Evolutionary conservation across 2,329 filamentous ascomycete species (phyloP).

Genomic region (Talaromyces sp.): DNA sequence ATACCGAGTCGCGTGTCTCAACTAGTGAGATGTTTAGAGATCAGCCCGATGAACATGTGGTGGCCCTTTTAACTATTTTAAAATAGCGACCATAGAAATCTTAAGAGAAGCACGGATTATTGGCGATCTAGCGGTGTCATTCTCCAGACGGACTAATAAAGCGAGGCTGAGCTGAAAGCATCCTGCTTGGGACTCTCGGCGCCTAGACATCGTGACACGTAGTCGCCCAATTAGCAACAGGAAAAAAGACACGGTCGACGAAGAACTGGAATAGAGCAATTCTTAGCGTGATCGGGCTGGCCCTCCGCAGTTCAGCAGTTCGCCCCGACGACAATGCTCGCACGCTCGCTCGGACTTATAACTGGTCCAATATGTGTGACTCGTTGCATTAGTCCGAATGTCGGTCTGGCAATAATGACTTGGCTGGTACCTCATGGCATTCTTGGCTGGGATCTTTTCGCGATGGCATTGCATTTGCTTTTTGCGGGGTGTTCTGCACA

Average conservation of each 20-base stretch:
- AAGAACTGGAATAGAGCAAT: neutral
- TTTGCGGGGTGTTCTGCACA: neutral
- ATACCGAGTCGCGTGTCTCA: neutral
- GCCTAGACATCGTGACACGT: neutral
- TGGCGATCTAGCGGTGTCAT: neutral
- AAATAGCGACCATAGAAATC: neutral
- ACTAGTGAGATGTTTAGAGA: neutral
- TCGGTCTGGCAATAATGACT: neutral
- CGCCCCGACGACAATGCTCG: neutral
- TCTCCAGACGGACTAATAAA: neutral
- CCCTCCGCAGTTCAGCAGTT: neutral
- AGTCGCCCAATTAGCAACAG: neutral
- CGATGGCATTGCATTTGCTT: neutral
- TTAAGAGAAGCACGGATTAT: neutral
- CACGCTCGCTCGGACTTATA: neutral
- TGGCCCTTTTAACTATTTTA: neutral
- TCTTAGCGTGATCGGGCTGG: neutral
- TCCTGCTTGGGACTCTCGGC: neutral
- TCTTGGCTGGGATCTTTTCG: neutral
- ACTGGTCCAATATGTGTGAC: neutral
- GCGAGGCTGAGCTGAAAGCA: neutral
- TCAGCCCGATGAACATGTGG: neutral
- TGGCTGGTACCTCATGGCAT: neutral
- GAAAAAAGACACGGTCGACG: neutral
- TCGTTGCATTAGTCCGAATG: neutral